Percentiles rank a stretch among this genome's conserved stretches.
phyloP scores from a whole-genome alignment of 805 yeast species.

The Candida nanaspora region DNA sequence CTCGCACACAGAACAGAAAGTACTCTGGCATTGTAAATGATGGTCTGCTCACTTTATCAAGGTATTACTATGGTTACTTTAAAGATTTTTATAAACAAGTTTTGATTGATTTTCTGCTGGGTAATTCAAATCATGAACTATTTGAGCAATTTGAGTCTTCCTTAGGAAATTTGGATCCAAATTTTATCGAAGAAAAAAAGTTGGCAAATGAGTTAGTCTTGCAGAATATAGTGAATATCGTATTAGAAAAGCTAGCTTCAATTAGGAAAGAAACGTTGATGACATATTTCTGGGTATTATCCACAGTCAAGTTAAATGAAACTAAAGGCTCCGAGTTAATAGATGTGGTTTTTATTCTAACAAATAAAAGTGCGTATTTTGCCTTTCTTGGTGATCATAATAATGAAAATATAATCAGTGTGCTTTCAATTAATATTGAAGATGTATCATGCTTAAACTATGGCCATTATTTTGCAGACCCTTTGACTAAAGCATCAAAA shows the following conservation, averaged over 20 bases:
- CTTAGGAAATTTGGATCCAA: constrained; percentile 24
- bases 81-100: constrained; percentile 38
- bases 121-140: constrained; percentile 23
- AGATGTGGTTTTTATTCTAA: constrained; percentile 19
- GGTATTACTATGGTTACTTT: constrained; percentile 37
- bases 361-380: constrained; percentile 17
- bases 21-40: constrained; percentile 35
- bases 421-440: constrained; percentile 13
- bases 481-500: constrained; percentile 12
- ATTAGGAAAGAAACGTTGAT: constrained; percentile 13
- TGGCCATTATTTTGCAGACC: constrained; percentile 19
- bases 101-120: constrained; percentile 33
- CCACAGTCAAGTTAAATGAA: constrained; percentile 8
- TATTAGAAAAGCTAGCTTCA: constrained; percentile 8
- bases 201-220: constrained; percentile 8
- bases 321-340: constrained; percentile 7
- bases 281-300: constrained; percentile 28
- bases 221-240: constrained; percentile 8
- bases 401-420: constrained; percentile 11
- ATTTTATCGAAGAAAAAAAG: constrained; percentile 11
- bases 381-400: constrained; percentile 11
- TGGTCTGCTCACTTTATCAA: constrained; percentile 31
- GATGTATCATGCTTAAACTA: constrained; percentile 18
- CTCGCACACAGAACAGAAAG: constrained; percentile 34
- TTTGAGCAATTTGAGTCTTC: constrained; percentile 35